phyloP scores from a whole-genome alignment of 805 yeast genomes.

The Dipodascopsis tothii region DNA sequence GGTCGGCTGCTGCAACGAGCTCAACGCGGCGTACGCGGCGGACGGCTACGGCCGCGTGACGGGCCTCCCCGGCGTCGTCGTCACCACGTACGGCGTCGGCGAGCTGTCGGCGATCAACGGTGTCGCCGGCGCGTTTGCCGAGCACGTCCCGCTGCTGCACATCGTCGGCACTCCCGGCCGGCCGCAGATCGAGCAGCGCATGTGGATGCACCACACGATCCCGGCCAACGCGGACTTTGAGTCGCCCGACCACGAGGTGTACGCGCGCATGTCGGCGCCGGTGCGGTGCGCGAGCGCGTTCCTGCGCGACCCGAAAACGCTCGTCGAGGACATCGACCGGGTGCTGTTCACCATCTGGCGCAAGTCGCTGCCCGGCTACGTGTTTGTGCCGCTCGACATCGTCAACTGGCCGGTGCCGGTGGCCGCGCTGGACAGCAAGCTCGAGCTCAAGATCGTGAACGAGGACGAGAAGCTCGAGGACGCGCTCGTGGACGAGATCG shows the following conservation, averaged over 20 bases:
- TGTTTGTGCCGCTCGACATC: conserved; percentile 55
- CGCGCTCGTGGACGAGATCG: conserved; percentile 39
- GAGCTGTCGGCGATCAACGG: conserved; percentile 73
- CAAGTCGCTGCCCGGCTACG: conserved; percentile 70
- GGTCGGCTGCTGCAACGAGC: conserved; percentile 82
- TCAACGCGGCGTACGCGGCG: conserved; percentile 82
- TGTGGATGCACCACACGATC: conserved; percentile 35
- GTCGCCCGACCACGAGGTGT: conserved; percentile 59
- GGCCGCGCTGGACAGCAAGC: conserved; percentile 33
- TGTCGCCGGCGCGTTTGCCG: conserved; percentile 74
- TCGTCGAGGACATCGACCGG: conserved; percentile 57
- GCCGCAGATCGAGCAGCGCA: conserved; percentile 32
- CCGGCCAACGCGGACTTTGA: conserved; percentile 30
- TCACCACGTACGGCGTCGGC: conserved; percentile 84
- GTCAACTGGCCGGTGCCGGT: conserved; percentile 24
- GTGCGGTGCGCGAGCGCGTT: conserved; percentile 51
- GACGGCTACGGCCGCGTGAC: conserved; percentile 77
- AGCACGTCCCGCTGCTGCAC: conserved; percentile 69
- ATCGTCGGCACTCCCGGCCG: conserved; percentile 70
- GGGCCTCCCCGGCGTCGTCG: conserved; percentile 55
- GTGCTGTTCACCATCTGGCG: conserved; percentile 50
- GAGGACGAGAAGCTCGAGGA: conserved; percentile 28
- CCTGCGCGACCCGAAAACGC: conserved; percentile 40
- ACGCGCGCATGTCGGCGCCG: conserved; percentile 53
- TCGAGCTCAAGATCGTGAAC: conserved; percentile 30